A percentile compares a stretch with the other conserved stretches of the same genome.
Evolutionary conservation across 139 green algal species (phyloP).

Genomic region (Picocystis salinarum): DNA sequence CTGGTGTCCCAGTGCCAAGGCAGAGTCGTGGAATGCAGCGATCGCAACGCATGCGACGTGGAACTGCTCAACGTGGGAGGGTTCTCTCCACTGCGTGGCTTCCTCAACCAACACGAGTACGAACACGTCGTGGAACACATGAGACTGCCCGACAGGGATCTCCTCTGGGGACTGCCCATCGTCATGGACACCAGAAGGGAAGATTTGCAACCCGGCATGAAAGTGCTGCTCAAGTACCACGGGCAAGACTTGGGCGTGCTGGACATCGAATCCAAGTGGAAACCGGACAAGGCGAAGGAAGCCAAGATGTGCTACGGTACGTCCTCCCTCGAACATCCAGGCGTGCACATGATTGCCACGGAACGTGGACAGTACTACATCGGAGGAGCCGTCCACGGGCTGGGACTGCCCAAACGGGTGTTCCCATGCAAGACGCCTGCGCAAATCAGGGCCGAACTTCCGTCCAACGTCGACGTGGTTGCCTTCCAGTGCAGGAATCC

Average conservation of each 20-base stretch:
- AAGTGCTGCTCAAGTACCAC: conserved; percentile 69
- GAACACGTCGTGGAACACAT: conserved; percentile 50
- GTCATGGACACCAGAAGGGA: conserved; percentile 72
- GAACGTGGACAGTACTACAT: conserved; percentile 70
- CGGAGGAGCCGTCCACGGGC: conserved; percentile 28
- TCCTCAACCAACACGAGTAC: conserved; percentile 68
- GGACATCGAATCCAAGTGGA: conserved; percentile 60
- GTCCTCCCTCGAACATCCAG: conserved; percentile 75
- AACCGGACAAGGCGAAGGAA: conserved; percentile 52
- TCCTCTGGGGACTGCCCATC: conserved; percentile 65
- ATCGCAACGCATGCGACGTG: conserved; percentile 78
- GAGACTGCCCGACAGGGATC: conserved; percentile 16
- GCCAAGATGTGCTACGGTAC: conserved; percentile 66
- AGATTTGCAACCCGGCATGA: conserved; percentile 37
- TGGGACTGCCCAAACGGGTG: conserved; percentile 52
- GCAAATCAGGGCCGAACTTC: conserved; percentile 52
- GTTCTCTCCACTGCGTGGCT: conserved; percentile 73
- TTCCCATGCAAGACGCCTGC: conserved; percentile 60
- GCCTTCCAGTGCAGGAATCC: conserved; percentile 92
- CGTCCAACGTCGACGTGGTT: conserved; percentile 51
- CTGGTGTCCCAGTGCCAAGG: conserved; percentile 33
- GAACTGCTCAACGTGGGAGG: conserved; percentile 67
- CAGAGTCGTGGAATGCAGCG: conserved; percentile 45
- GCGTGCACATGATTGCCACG: conserved; percentile 73
- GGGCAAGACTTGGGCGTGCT: conserved; percentile 63